Base-by-base conservation (phyloP, 768 basidiomycete species). In the Sarcomyxa edulis region DNA sequence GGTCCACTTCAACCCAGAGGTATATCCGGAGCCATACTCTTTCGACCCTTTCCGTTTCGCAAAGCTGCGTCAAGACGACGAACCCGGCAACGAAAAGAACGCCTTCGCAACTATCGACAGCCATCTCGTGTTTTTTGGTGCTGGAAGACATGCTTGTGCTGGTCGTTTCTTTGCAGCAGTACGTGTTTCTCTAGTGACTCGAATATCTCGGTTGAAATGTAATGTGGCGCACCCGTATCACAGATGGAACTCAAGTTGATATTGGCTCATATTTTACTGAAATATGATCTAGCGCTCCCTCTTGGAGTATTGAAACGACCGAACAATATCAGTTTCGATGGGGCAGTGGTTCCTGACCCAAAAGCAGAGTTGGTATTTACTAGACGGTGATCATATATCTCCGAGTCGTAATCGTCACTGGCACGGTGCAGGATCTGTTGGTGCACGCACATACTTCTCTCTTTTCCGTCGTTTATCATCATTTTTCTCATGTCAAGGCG, bases 61-160 rank as follows among this genome's bases (percentile, higher is more conserved):
- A 18, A 63, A 63, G 25, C 35, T 64, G 34, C 53, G 60, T 39
- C 51, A 49, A 11, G 24, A 42, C 25, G 55, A 23, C 24, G 26
- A 58, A 40, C 58, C 50, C 14, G 36, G 29, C 20, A 57, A 55
- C 20, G 42, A 54, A n/a, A 65, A 60, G 36, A 59, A 60, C 39
- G 58, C 55, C 14, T 65, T 63, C 37, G 53, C 62, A 3, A 59
- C 58, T 6, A 49, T 62, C 8, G 62, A 64, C 50, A 54, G 50
- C 19, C 34, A 67, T 63, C 63, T 59, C 43, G 53, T 66, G 30
- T 60, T 61, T n/a, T 68, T 65, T 47, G 59, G 64, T 46, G 59
- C 58, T 42, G 63, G 64, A 63, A 45, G 37, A 26, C 37, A 28
- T 28, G 20, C 21, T 11, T 44, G 64, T 49, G 58, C 61, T 32